Evolutionary conservation across 2,329 filamentous ascomycete species (phyloP), one percentile per base, ranked within the genome.

Genomic region (Pseudogymnoascus verrucosus): DNA sequence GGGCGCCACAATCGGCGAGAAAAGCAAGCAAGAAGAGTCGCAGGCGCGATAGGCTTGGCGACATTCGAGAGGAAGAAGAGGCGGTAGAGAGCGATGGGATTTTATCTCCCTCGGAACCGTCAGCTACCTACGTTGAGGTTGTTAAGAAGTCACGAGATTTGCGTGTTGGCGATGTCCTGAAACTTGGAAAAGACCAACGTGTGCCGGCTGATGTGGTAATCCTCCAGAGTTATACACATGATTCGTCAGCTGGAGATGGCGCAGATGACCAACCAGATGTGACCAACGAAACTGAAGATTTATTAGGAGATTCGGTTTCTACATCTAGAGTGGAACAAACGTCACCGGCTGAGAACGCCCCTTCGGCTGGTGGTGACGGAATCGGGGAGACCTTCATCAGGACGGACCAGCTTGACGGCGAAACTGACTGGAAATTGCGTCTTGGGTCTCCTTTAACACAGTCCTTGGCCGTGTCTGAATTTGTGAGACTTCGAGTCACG

Each of bases 391-490:
- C 93, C 0, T 99, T 99, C 71, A 98, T 99, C 72, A 85, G 95
- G 65, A 99, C 96, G 1, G 95, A 99, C 75, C 95, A 99, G 73
- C 82, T 99, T 8, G 95, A 99, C 71, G 95, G 95, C 69, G 95
- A 99, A 77, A 99, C 95, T 0, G 95, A 99, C 73, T 99, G 95
- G 96, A 99, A 99, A 77, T 79, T 99, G 64, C 88, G 96, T 31
- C 76, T 98, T 37, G 92, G 95, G 1, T 95, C 92, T 11, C 86
- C 90, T 0, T 76, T 98, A 26, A 93, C 93, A 0, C 95, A 99
- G 72, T 83, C 80, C n/a, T 78, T 99, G 19, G 77, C 86, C 0
- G 77, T 87, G 1, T 84, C 85, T 54, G 90, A 96, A 68, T 87
- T 96, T 66, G 81, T 86, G 62, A 81, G 85, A 16, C 77, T 88